phyloP scores from a whole-genome alignment of 768 basidiomycete species.

The Tulasnella sp. region DNA sequence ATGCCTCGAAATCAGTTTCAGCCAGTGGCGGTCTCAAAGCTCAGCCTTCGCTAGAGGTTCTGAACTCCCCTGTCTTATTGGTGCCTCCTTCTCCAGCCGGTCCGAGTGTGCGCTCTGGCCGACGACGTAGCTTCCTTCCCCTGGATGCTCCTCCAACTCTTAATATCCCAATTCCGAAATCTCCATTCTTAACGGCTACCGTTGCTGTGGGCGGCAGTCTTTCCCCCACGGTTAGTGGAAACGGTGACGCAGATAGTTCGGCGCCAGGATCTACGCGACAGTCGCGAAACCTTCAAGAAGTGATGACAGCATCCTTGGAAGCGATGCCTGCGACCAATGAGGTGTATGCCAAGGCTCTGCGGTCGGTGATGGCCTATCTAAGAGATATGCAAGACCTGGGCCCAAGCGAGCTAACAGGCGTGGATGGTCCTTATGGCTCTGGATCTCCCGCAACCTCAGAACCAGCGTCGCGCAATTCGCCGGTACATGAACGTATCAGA shows the following conservation, averaged over 20 bases:
- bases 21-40: too few relatives aligned
- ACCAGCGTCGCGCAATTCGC: slow-evolving; percentile 3
- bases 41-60: too few relatives aligned
- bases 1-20: too few relatives aligned
- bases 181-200: slow-evolving; percentile 38
- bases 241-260: background rate
- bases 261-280: slow-evolving; percentile 8
- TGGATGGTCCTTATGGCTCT: slow-evolving; percentile 19
- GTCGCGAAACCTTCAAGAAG: slow-evolving; percentile 6
- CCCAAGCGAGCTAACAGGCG: too few relatives aligned
- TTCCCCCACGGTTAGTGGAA: background rate
- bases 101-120: slow-evolving; percentile 34
- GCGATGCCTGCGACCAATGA: slow-evolving; percentile 34
- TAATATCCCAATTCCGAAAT: slow-evolving; percentile 48
- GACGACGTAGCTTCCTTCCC: slow-evolving; percentile 81
- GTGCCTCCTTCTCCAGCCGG: background rate
- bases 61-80: slow-evolving; percentile 2
- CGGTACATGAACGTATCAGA: slow-evolving; percentile 25
- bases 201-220: background rate
- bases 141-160: slow-evolving; percentile 54
- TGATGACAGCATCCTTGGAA: background rate
- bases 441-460: background rate
- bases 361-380: slow-evolving; percentile 90
- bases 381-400: slow-evolving; percentile 90
- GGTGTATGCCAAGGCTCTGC: slow-evolving; percentile 58